Evolutionary conservation across 1,139 yeast species (phyloP), one percentile per base, ranked within the genome.

Genomic region (Hemisphaericaspora xylanilytica): DNA sequence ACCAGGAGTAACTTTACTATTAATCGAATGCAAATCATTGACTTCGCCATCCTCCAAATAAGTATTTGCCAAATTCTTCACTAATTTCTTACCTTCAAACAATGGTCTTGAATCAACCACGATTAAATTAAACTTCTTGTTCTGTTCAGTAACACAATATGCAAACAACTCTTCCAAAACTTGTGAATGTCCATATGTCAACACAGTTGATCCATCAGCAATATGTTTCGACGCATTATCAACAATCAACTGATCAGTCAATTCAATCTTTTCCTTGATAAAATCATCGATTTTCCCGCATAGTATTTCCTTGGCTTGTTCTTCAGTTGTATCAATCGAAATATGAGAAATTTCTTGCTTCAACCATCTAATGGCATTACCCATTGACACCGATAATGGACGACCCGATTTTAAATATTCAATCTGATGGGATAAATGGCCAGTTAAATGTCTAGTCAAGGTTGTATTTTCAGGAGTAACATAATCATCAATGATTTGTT

Each of bases 61-160:
- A 3, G 87, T 75, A 28, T 53, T 51, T 11, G 59, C 60, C 44
- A 94, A 72, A 34, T 73, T 71, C 35, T 73, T 71, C 9, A 92
- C 85, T 53, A 89, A 67, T 45, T 73, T 78, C 55, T 85, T 85
- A 39, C 98, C 99, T 63, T 94, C 99, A 56, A 88, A 92, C 41
- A 92, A 69, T 4, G 99, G 98, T 53, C 95, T 79, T n/a, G 96
- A 85, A 61, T 94, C 98, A 34, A 90, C 95, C 30, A 92, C 84
- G 35, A 89, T 80, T 41, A 94, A 87, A 43, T 81, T 78, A 63
- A 94, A 88, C 34, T 69, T 69, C 55, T 85, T 88, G 35, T 77
- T 73, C 45, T 81, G 75, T 38, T 75, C 78, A 16, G 59, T 44
- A 3, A 73, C 76, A 56, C 96, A 92, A 49, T 80, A 78, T 47